Base-by-base conservation (phyloP, 768 basidiomycete genomes). In the Coprinellus micaceus region DNA sequence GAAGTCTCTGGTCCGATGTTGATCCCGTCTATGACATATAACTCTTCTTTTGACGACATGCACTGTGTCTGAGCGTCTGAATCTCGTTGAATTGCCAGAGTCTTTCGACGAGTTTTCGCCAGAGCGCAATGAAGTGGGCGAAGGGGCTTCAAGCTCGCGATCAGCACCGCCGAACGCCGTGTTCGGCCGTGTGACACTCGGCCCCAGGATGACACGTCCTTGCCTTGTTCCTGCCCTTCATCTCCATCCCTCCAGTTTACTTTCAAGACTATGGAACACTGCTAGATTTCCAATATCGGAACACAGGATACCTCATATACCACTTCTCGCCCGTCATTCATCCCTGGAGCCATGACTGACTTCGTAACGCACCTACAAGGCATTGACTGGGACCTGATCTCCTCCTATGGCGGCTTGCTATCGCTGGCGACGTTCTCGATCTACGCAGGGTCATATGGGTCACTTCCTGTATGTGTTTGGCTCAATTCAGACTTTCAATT, bases 401-500 rank as follows among this genome's bases (percentile, higher is more conserved):
- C 81, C 0, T 85, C 89, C 33, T 90, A 88, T 62, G 82, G 73
- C 5, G 91, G 89, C 6, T 73, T 92, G 5, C 68, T 91, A 50
- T 67, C 70, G 30, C 78, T 91, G 22, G 91, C 91, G 1, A 79
- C 72, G 49, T 63, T 68, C n/a, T 84, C 86, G 26, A 80, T 93
- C 44, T 91, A 86, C 62, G 77, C 79, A 25, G 91, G 90, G 33
- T 80, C 90, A 4, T 80, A 78, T 70, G 82, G 79, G 13, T 87
- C 88, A 19, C 71, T 92, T 56, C 80, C 85, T 62, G 88, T 89
- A 61, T 58, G 82, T 78, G 46, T 21, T 44, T 30, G 37, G 28
- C 50, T 54, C 54, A 59, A 59, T 57, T 36, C 56, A 6, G 53
- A 13, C 4, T 55, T 15, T 11, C 13, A 21, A 19, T 22, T 24